phyloP scores from a whole-genome alignment of 176 grass and related monocot species.

The Eremochloa ophiuroides region DNA sequence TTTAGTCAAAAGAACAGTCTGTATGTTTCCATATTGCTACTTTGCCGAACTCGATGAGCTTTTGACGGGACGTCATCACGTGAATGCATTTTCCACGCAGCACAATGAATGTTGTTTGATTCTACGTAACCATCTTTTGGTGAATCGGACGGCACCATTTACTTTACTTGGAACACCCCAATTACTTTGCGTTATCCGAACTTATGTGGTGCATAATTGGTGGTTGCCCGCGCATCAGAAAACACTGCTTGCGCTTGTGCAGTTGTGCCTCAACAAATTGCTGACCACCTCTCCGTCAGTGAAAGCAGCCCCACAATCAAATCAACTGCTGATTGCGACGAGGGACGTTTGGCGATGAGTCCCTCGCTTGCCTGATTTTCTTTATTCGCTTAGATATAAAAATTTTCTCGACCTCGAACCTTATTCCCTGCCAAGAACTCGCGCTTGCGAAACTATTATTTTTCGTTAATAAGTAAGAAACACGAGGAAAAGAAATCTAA shows the following conservation, averaged over 20 bases:
- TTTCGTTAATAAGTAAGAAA: background rate
- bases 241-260: background rate
- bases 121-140: background rate
- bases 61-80: background rate
- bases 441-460: background rate
- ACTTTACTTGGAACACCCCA: background rate
- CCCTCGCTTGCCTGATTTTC: no score
- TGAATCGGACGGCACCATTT: background rate
- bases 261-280: background rate
- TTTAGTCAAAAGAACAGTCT: no score
- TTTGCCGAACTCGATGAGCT: background rate
- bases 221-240: background rate
- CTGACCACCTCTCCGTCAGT: background rate
- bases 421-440: background rate
- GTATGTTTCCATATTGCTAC: background rate
- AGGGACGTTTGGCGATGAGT: background rate
- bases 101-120: background rate
- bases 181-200: background rate
- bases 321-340: background rate
- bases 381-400: no score
- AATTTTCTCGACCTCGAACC: background rate
- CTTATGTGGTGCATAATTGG: slow-evolving; percentile 6
- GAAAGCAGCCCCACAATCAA: slow-evolving; percentile 1
- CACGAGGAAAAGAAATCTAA: background rate
- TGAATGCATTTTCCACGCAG: background rate